phyloP scores from a whole-genome alignment of 192 early-diverging fungal species.

The Rhizoclosmatium globosum region DNA sequence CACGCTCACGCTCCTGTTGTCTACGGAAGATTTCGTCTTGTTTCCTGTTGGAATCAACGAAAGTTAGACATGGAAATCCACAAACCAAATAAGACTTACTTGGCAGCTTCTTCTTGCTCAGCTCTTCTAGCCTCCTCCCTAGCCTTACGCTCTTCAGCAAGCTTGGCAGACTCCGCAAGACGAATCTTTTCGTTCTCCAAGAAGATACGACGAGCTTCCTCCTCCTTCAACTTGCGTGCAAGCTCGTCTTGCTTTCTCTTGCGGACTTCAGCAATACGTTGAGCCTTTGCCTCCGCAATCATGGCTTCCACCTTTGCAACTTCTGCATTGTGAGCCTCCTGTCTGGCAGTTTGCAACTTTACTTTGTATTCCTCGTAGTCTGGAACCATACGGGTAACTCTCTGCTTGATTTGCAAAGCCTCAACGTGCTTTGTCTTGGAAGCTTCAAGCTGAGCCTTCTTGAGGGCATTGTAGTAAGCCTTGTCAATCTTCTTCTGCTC shows the following conservation, averaged over 20 bases:
- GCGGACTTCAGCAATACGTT: conserved; percentile 69
- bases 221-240: conserved; percentile 44
- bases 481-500: conserved; percentile 85
- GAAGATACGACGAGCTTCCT: conserved; percentile 24
- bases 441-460: conserved; percentile 72
- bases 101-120: conserved; percentile 40
- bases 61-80: conserved; percentile 9
- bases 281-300: conserved; percentile 78
- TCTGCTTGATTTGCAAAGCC: conserved; percentile 78
- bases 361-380: conserved; percentile 76
- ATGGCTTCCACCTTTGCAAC: conserved; percentile 63
- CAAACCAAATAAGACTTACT: conserved; percentile 31
- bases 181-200: conserved; percentile 45
- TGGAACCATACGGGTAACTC: conserved; percentile 80
- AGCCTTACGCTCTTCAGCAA: conserved; percentile 36
- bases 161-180: conserved; percentile 35
- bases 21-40: conserved; percentile 39
- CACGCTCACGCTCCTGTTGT: conserved; percentile 40
- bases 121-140: conserved; percentile 37
- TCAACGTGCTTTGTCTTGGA: conserved; percentile 72
- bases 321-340: conserved; percentile 64
- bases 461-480: conserved; percentile 78
- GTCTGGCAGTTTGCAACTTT: conserved; percentile 62
- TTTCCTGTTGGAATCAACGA: conserved; percentile 32
- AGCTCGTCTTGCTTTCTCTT: conserved; percentile 61